phyloP scores from a whole-genome alignment of 83 land plant species.

The Picea abies region DNA sequence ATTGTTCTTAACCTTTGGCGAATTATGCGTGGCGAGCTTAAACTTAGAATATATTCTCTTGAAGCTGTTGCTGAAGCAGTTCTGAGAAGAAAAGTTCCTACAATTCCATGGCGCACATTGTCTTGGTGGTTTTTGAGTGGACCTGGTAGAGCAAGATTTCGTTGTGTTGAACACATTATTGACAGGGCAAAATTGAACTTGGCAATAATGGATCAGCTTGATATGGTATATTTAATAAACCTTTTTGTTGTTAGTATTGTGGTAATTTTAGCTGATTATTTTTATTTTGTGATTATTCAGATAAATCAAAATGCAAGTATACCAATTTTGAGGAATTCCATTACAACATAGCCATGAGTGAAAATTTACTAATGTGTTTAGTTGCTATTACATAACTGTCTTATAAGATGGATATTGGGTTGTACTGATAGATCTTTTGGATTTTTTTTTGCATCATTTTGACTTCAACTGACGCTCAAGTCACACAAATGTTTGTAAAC shows the following conservation, averaged over 20 bases:
- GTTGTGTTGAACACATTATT: conserved; percentile 65
- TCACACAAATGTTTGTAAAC: neutral
- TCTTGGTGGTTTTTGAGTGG: conserved; percentile 80
- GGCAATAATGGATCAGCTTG: conserved; percentile 89
- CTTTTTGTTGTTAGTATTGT: neutral
- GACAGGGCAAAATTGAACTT: conserved; percentile 78
- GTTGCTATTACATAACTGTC: no score
- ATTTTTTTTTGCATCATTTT: neutral
- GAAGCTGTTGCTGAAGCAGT: conserved; percentile 96
- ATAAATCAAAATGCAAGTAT: neutral
- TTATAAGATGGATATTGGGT: neutral
- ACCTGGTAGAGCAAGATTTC: conserved; percentile 57
- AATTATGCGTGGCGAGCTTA: conserved; percentile 86
- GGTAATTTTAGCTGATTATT: neutral
- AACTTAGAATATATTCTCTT: conserved; percentile 79
- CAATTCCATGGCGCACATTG: conserved; percentile 56
- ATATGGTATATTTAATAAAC: conserved; percentile 48
- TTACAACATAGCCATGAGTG: neutral
- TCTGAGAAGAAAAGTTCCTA: conserved; percentile 73
- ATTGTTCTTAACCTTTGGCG: conserved; percentile 93
- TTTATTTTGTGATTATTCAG: neutral
- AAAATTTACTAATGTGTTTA: neutral
- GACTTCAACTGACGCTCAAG: neutral
- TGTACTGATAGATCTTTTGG: neutral
- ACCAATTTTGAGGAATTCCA: neutral